Evolutionary conservation across 2,329 filamentous ascomycete species (phyloP), one percentile per base, ranked within the genome.

Genomic region (Xylariaceae sp.): DNA sequence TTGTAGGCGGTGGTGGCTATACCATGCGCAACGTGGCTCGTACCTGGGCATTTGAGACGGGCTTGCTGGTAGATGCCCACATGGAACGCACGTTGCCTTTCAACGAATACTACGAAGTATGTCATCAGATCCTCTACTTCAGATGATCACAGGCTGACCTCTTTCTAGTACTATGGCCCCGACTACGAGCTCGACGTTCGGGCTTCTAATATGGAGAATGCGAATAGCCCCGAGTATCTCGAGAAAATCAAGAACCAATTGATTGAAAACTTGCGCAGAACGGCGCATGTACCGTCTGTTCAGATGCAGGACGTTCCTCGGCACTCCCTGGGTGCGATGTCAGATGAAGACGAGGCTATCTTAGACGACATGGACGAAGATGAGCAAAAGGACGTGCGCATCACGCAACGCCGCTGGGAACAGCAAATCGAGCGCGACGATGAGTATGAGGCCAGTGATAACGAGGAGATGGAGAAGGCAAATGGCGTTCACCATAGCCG

Each of bases 41-140:
- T 53, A 94, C 93, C 4, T 99, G 94, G 94, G 92, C 92, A 5
- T 96, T 93, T 73, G 94, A 99, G 76, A 99, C 94, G 1, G 93
- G 93, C 65, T 83, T 92, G 60, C 82, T 97, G 7, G 90, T 97
- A 17, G 90, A 90, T 34, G 85, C 92, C 61, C 82, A 90, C 35
- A 90, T 97, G 82, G 82, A 85, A 9, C 82, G 88, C 4, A 87
- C 89, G n/a, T 80, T 97, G 47, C 93, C 93, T 0, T 97, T 92
- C 74, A 97, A 96, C 64, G 93, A 97, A 77, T 97, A 97, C 74
- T 97, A 97, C 72, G 84, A 87, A 72, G 85, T 86, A 74, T 70
- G 75, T 69, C 23, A 79, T 79, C 44, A 78, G 78, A 78, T 56
- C 77, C 82, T 53, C 3, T n/a, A 23, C 47, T 13, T 2, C 17